Conservation (phyloP, 331 rosid species). For the Quercus lobata region DNA sequence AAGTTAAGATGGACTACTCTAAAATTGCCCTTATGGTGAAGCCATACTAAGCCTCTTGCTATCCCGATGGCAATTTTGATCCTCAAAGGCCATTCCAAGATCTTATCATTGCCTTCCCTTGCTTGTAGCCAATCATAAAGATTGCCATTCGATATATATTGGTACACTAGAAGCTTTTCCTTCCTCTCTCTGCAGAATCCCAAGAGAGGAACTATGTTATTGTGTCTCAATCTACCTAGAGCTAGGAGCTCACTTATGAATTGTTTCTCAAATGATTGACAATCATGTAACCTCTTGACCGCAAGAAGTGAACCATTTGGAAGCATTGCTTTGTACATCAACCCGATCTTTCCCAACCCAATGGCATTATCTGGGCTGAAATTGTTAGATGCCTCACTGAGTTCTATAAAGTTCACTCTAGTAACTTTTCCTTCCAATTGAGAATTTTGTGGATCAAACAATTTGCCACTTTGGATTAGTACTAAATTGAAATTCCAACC, state of each 20-base stretch:
- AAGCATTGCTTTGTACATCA: constrained; percentile 36
- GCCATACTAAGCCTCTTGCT: constrained; percentile 31
- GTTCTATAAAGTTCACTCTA: constrained; percentile 20
- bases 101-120: not conserved
- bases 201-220: constrained; percentile 23
- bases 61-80: not conserved
- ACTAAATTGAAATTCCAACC: too few relatives aligned
- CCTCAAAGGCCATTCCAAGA: constrained; percentile 12
- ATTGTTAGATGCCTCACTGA: constrained; percentile 25
- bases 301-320: constrained; percentile 28
- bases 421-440: constrained; percentile 1
- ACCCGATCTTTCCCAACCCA: constrained; percentile 38
- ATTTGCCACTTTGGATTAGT: too few relatives aligned
- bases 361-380: constrained; percentile 18
- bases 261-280: constrained; percentile 15
- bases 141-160: constrained; percentile 33
- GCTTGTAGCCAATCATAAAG: constrained; percentile 28
- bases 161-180: constrained; percentile 35
- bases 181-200: constrained; percentile 33
- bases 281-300: constrained; percentile 27
- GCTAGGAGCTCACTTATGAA: constrained; percentile 25
- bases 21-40: constrained; percentile 7
- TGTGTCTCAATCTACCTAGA: constrained; percentile 21
- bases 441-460: constrained; percentile 6
- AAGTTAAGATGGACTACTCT: constrained; percentile 19